Evolutionary conservation across 164 flowering plant species (phyloP).

Genomic region (Vitis rupestris): DNA sequence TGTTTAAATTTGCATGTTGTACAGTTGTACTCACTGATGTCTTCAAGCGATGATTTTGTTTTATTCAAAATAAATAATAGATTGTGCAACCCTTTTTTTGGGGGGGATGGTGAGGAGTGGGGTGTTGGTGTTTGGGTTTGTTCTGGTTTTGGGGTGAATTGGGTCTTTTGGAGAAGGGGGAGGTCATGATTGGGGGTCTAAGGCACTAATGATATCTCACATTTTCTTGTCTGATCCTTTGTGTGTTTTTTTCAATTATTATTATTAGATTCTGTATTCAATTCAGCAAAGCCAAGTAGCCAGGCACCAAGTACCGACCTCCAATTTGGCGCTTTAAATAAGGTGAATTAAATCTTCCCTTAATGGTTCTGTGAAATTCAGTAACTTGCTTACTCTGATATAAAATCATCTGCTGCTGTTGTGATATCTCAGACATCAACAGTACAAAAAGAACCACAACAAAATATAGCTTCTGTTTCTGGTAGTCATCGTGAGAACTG

Average conservation of each 20-base stretch:
- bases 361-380: not conserved
- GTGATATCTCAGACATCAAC: constrained; percentile 26
- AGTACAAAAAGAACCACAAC: constrained; percentile 20
- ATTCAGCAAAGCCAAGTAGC: constrained; percentile 40
- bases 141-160: too few species aligned
- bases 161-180: too few species aligned
- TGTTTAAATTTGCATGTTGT: too few species aligned
- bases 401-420: constrained; percentile 15
- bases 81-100: too few species aligned
- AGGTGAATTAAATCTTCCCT: constrained; percentile 32
- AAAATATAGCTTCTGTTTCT: constrained; percentile 20
- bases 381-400: constrained; percentile 22
- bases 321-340: constrained; percentile 42
- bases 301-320: constrained; percentile 32
- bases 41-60: too few species aligned
- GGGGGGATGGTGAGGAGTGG: too few species aligned
- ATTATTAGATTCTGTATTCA: constrained; percentile 31
- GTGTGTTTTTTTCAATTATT: not conserved
- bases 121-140: too few species aligned
- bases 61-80: too few species aligned
- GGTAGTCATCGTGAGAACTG: constrained; percentile 41
- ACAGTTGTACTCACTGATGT: too few species aligned
- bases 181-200: too few species aligned
- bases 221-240: not conserved
- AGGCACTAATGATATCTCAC: too few species aligned